Conservation (phyloP, 345 rosid species). For the Leavenworthia alabamica region DNA sequence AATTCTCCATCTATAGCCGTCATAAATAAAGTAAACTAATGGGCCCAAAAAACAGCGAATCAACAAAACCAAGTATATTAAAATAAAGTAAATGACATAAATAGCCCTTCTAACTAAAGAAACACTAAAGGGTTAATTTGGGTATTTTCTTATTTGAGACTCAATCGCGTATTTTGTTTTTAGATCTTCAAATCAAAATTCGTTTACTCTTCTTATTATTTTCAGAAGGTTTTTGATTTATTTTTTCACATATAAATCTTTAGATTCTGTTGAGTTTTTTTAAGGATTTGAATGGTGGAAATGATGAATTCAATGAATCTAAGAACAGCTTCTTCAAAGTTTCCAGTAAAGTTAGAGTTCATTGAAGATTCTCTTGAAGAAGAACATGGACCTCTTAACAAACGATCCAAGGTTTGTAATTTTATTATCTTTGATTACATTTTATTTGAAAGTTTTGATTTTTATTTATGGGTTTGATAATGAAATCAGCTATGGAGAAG, state of each 20-base stretch:
- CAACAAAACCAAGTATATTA: background rate
- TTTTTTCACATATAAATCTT: background rate
- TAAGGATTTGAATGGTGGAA: slow-evolving; percentile 45
- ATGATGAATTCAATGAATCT: slow-evolving; percentile 59
- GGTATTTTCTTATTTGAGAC: no score
- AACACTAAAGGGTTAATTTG: slow-evolving; percentile 2
- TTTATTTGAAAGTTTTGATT: background rate
- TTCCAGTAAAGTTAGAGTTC: slow-evolving; percentile 77
- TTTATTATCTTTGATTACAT: background rate
- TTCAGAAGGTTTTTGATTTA: no score
- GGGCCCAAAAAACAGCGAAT: slow-evolving; percentile 22
- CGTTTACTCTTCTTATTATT: slow-evolving; percentile 2
- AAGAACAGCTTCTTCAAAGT: slow-evolving; percentile 39
- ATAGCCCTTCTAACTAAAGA: no score
- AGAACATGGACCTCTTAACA: slow-evolving; percentile 51
- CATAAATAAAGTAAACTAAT: background rate
- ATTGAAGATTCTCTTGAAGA: slow-evolving; percentile 67
- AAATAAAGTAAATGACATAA: background rate
- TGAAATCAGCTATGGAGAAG: no score
- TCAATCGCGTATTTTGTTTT: slow-evolving; percentile 15
- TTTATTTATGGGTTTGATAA: no score
- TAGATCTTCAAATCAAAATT: slow-evolving; percentile 17
- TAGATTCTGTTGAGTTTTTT: background rate
- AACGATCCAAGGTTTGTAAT: slow-evolving; percentile 55
- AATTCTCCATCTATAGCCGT: slow-evolving; percentile 22